Evolutionary conservation across 345 rosid genomes (phyloP).

Genomic region (Carallia brachiata): DNA sequence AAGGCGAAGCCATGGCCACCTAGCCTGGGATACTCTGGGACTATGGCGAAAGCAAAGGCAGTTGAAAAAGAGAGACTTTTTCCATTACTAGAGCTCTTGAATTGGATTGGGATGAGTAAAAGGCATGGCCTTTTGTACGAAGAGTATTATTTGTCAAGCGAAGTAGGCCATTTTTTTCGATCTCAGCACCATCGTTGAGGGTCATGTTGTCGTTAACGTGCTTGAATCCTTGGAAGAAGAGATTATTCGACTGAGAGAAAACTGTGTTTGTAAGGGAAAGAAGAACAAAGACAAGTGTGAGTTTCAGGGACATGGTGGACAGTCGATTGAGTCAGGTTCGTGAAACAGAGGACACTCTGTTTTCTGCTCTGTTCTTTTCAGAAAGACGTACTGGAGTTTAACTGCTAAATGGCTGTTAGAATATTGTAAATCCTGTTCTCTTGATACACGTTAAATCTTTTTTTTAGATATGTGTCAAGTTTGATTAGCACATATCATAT

Average conservation of each 20-base stretch:
- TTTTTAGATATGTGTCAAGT: too few relatives aligned
- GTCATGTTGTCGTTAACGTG: slow-evolving; percentile 30
- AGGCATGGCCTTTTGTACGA: slow-evolving; percentile 71
- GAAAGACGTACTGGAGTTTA: too few relatives aligned
- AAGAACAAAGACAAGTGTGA: neutral
- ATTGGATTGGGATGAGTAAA: slow-evolving; percentile 60
- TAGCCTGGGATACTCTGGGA: slow-evolving; percentile 55
- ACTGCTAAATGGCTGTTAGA: too few relatives aligned
- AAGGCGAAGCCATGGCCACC: slow-evolving; percentile 92
- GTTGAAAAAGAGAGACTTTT: slow-evolving; percentile 70
- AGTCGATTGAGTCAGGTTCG: neutral
- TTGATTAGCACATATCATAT: too few relatives aligned
- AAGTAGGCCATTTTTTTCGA: slow-evolving; percentile 52
- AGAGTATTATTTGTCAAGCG: slow-evolving; percentile 51
- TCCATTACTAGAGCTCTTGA: slow-evolving; percentile 44
- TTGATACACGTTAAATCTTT: too few relatives aligned
- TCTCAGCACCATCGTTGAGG: slow-evolving; percentile 49
- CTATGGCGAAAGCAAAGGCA: slow-evolving; percentile 71
- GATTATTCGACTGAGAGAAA: slow-evolving; percentile 7
- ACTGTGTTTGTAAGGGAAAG: slow-evolving; percentile 11
- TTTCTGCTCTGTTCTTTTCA: neutral
- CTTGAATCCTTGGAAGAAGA: slow-evolving; percentile 20
- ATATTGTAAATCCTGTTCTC: too few relatives aligned
- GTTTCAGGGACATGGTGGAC: neutral
- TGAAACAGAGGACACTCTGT: slow-evolving; percentile 7